These are phyloP conservation scores for Panicum miliaceum DNA, from an alignment of 176 grass and related monocot genomes.

Conservation along the genomic window DNA sequence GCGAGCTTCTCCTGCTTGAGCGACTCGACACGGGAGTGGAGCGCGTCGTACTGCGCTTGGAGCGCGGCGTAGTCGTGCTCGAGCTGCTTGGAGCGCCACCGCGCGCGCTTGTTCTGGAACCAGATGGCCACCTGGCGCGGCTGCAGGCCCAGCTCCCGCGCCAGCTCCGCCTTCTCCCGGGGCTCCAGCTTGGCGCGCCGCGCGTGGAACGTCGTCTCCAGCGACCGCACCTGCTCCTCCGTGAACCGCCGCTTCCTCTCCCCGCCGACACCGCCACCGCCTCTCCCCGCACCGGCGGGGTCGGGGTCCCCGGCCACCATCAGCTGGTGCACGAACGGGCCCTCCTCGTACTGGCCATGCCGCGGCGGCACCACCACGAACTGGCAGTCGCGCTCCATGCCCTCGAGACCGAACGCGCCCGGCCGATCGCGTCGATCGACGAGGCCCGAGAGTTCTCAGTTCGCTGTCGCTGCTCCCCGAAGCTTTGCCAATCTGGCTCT, in stretches of 20 bases:
- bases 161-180: conserved; percentile 76
- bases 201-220: conserved; percentile 84
- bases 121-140: conserved; percentile 96
- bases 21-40: conserved; percentile 42
- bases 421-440: neutral
- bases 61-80: conserved; percentile 80
- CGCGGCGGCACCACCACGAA: conserved; percentile 27
- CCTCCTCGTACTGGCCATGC: conserved; percentile 13
- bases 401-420: neutral
- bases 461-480: neutral
- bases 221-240: conserved; percentile 89
- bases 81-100: conserved; percentile 93
- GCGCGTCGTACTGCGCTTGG: conserved; percentile 56
- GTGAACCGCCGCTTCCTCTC: conserved; percentile 89
- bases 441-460: neutral
- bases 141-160: conserved; percentile 78
- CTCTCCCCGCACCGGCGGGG: neutral
- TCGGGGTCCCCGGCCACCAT: neutral
- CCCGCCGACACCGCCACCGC: neutral
- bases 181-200: conserved; percentile 79
- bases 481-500: neutral
- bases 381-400: conserved; percentile 42
- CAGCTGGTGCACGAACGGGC: conserved; percentile 6
- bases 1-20: conserved; percentile 56
- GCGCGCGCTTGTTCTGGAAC: conserved; percentile 96